Evolutionary conservation across 2,329 filamentous ascomycete species (phyloP).

Genomic region (Corniculantispora saksenae): DNA sequence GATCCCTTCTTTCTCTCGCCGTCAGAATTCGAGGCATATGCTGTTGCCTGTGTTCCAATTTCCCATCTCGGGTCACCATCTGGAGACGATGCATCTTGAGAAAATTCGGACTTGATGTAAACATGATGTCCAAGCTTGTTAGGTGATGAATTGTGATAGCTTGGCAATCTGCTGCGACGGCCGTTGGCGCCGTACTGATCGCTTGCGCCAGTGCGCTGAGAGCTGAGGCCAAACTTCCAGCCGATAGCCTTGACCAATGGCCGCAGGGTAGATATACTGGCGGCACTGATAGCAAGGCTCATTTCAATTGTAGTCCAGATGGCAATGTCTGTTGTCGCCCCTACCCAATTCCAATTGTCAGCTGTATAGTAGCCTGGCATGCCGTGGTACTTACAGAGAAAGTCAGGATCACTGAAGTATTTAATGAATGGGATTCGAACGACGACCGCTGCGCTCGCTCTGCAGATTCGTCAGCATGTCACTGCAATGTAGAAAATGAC

Average conservation of each 20-base stretch:
- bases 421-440: constrained; percentile 42
- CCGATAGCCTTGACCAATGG: constrained; percentile 42
- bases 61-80: not conserved
- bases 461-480: constrained; percentile 26
- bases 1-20: not conserved
- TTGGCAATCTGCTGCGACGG: not conserved
- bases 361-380: not conserved
- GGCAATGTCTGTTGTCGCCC: constrained; percentile 44
- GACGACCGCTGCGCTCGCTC: constrained; percentile 47
- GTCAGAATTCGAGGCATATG: not conserved
- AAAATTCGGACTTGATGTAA: constrained; percentile 10
- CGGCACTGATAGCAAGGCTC: constrained; percentile 49
- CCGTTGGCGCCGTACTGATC: not conserved
- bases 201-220: constrained; percentile 4
- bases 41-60: not conserved
- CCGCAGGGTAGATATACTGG: constrained; percentile 48
- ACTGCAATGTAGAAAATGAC: not conserved
- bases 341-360: constrained; percentile 21
- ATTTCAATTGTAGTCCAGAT: constrained; percentile 52
- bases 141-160: not conserved
- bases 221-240: constrained; percentile 32
- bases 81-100: not conserved
- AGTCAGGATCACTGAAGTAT: constrained; percentile 41
- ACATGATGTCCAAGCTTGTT: constrained; percentile 3
- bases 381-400: constrained; percentile 39